Evolutionary conservation across 139 green algal genomes (phyloP), one percentile per base, ranked within the genome.

Genomic region (Chlorella vulgaris): DNA sequence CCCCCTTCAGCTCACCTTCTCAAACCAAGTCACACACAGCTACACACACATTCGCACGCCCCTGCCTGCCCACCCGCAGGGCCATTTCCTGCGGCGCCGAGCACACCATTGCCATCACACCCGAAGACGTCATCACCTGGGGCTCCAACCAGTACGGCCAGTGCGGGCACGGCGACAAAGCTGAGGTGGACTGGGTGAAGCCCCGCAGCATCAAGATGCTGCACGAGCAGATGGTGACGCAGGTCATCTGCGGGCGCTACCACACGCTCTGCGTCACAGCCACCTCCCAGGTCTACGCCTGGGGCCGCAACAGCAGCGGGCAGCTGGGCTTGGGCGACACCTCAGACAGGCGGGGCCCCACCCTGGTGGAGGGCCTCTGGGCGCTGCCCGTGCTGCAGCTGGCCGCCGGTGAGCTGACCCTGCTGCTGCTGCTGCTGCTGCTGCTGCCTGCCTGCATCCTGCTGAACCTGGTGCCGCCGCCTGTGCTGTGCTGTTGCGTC

Each of bases 241-340:
- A 80, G 82, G 89, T 98, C 33, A 88, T 91, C n/a, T 96, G 91
- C 73, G 94, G 94, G 7, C 69, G 73, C 10, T 86, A 79, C 70
- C 94, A 98, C 88, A 96, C 92, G 6, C 75, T 98, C 58, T 92
- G 84, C 55, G 87, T 97, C n/a, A 97, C 94, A 7, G 90, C 89
- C 7, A 92, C 94, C 78, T 92, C 88, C 28, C 85, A 92, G 80
- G 93, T 98, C 42, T 97, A 91, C 85, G 90, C 91, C 1, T 98
- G 91, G 91, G 94, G 94, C 38, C 33, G 75, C 74, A 96, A 96
- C 86, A 76, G 77, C 53, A 84, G 69, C 6, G 94, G 94, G 10
- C 93, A 97, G 87, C 83, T 97, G 66, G 94, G 94, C 13, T 69
- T 96, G 40, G 91, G 91, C 24, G 93, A 97, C 85, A 86, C 77